Conservation (phyloP, 2,329 filamentous ascomycete species). For the Ceratocystis cacaofunesta region DNA sequence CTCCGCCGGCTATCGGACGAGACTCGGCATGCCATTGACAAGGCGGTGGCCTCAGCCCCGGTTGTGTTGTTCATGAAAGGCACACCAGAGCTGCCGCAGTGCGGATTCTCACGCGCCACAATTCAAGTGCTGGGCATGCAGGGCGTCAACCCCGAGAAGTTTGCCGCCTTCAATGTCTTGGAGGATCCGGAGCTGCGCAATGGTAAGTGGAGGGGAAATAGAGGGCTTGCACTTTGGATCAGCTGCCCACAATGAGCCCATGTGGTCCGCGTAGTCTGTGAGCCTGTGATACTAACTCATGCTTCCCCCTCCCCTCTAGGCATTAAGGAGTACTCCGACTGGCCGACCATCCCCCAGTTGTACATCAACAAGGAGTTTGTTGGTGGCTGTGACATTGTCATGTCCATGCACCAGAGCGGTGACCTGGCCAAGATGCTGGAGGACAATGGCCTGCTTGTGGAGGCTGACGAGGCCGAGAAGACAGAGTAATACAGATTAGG, state of each 20-base stretch:
- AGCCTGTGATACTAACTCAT: neutral
- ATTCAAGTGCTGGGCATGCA: slow-evolving; percentile 93
- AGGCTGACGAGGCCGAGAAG: slow-evolving; percentile 32
- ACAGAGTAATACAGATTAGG: slow-evolving; percentile 17
- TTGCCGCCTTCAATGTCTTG: slow-evolving; percentile 94
- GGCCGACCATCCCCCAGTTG: slow-evolving; percentile 95
- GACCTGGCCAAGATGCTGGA: slow-evolving; percentile 83
- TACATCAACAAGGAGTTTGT: slow-evolving; percentile 94
- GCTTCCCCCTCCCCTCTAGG: slow-evolving; percentile 35
- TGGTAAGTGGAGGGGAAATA: slow-evolving; percentile 35
- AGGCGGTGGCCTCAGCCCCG: slow-evolving; percentile 71
- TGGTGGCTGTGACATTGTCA: slow-evolving; percentile 91
- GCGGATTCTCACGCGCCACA: slow-evolving; percentile 85
- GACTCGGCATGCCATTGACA: slow-evolving; percentile 72
- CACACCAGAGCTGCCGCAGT: slow-evolving; percentile 88
- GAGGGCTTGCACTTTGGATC: neutral
- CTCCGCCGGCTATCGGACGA: slow-evolving; percentile 49
- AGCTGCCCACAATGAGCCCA: too few species aligned
- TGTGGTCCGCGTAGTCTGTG: neutral
- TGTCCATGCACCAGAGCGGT: slow-evolving; percentile 94
- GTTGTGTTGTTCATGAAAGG: slow-evolving; percentile 99
- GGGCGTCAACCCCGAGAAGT: slow-evolving; percentile 88
- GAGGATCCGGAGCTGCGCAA: slow-evolving; percentile 76
- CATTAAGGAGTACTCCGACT: slow-evolving; percentile 98
- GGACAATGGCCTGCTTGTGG: slow-evolving; percentile 70